Base-by-base conservation (phyloP, 148 eudicot species). In the Vaccinium macrocarpon region DNA sequence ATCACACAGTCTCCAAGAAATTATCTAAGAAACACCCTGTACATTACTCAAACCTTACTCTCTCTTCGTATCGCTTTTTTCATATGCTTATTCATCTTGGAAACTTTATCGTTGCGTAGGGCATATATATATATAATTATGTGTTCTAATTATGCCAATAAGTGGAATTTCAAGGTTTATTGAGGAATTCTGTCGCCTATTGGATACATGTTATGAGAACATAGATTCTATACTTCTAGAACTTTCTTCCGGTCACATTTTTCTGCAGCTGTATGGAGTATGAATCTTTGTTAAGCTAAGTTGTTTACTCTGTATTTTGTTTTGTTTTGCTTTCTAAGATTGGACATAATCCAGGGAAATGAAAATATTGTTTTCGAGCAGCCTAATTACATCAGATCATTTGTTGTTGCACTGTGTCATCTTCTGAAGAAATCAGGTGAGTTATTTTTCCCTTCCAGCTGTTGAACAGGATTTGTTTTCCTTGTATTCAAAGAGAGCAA, bases 351-450 rank as follows among this genome's bases (percentile, higher is more conserved):
- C 25, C 82, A 83, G 35, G 90, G 72, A 81, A 81, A 81, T 50
- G 91, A 84, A 83, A 86, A 79, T 74, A 49, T 93, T 91, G 91
- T 83, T 52, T 66, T 88, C 0, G 93, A 91, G 82, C 84, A 87
- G 78, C 85, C 88, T 77, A 82, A 86, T 42, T 89, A 81, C 78
- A 68, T 97, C 57, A 82, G 86, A 12, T 90, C 98, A 23, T 91
- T 85, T 85, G 87, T 92, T 79, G 84, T 88, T 73, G 94, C 96
- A 49, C 86, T 92, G n/a, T 93, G 88, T 66, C 93, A 95, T 85
- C 92, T 97, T 50, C 76, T 95, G 49, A 95, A 91, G 91, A 95
- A 89, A 84, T 87, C 89, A 13, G 97, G 98, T 92, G 77, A 82
- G 93, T 82, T 82, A 50, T 19, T 48, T 10, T 25, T 25, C 55